Evolutionary conservation across 352 stramenopile genomes (phyloP).

Genomic region (Blastocystis sp.): DNA sequence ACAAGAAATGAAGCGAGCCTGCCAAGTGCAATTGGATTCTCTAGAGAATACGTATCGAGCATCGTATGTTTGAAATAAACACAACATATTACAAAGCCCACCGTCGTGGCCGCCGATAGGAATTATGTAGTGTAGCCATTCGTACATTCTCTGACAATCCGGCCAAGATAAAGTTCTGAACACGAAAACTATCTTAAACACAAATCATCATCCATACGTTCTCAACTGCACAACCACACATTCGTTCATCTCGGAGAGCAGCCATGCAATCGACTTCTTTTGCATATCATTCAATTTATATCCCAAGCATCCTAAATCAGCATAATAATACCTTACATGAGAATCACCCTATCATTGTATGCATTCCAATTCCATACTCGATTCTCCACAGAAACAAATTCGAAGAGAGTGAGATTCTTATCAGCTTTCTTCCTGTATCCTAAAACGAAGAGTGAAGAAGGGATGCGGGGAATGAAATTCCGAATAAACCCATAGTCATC

Average conservation of each 20-base stretch:
- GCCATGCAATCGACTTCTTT: constrained; percentile 51
- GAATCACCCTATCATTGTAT: neutral
- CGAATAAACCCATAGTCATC: constrained; percentile 49
- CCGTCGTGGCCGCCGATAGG: neutral
- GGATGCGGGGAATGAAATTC: constrained; percentile 23
- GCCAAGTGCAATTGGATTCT: neutral
- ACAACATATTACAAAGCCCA: neutral
- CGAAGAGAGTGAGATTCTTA: constrained; percentile 9
- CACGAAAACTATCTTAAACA: constrained; percentile 5
- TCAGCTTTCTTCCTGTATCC: constrained; percentile 25
- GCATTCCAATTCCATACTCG: neutral
- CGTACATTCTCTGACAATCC: constrained; percentile 48
- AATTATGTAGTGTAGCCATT: neutral
- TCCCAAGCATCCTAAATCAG: neutral
- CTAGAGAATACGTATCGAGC: neutral
- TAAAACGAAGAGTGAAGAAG: constrained; percentile 7
- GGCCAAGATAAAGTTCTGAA: constrained; percentile 6
- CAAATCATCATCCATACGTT: neutral
- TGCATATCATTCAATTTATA: constrained; percentile 51
- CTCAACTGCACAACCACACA: constrained; percentile 32
- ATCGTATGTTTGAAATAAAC: constrained; percentile 2
- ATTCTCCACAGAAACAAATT: constrained; percentile 33
- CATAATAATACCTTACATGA: constrained; percentile 30
- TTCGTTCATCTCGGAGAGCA: constrained; percentile 37
- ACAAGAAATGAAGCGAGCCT: constrained; percentile 22